A percentile compares a stretch with the other conserved stretches of the same genome.
phyloP scores from a whole-genome alignment of 2,329 filamentous ascomycete genomes.

The Dryadomyces quercus-mongolicae region DNA sequence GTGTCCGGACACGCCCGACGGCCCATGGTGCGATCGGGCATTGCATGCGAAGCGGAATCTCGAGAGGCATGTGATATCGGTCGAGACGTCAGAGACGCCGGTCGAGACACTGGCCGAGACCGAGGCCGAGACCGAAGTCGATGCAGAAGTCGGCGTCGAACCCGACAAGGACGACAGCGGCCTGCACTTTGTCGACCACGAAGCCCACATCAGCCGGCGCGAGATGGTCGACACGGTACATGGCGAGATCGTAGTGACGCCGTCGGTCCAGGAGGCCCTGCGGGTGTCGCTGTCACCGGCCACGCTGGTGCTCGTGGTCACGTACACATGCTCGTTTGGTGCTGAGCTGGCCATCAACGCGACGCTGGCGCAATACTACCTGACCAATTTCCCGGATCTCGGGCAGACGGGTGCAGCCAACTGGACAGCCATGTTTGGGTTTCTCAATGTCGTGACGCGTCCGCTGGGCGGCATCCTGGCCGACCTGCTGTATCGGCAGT shows the following conservation, averaged over 20 bases:
- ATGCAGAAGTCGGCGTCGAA: too few relatives aligned
- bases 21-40: conserved; percentile 66
- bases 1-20: conserved; percentile 72
- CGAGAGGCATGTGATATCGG: conserved; percentile 29
- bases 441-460: conserved; percentile 57
- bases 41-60: conserved; percentile 42
- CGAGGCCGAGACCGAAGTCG: neutral
- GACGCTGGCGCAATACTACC: conserved; percentile 45
- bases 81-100: neutral
- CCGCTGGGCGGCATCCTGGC: conserved; percentile 50
- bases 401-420: conserved; percentile 43
- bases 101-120: neutral
- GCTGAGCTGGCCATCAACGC: conserved; percentile 51
- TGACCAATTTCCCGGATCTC: conserved; percentile 45
- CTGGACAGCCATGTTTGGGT: conserved; percentile 63
- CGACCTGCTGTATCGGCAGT: conserved; percentile 26
- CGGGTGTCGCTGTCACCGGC: conserved; percentile 37
- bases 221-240: conserved; percentile 43
- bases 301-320: conserved; percentile 39
- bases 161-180: neutral
- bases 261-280: conserved; percentile 36
- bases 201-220: conserved; percentile 32
- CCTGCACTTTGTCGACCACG: conserved; percentile 21
- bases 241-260: conserved; percentile 38
- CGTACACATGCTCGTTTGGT: conserved; percentile 54